Evolutionary conservation across 441 rosid genomes (phyloP), one percentile per base, ranked within the genome.

Genomic region (Pelargonium australe): DNA sequence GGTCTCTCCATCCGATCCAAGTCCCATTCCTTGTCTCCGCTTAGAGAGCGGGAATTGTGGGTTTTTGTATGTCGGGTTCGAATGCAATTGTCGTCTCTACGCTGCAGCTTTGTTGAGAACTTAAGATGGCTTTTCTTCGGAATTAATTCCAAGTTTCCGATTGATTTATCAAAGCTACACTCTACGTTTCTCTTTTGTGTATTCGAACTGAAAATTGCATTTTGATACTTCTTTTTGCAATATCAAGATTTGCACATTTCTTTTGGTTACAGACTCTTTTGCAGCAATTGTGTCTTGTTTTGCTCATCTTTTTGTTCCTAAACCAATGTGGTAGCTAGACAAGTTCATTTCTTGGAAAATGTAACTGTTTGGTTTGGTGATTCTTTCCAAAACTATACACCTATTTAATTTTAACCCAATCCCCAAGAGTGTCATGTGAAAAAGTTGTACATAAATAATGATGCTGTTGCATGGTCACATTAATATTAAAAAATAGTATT

Each of bases 151-250:
- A 25, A 25, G 2, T 25, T 55, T 55, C 11, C 4, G 4, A 14
- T 19, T 19, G 1, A 28, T 63, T 11, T 13, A 31, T 64, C 13
- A 4, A 1, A 25, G 20, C 28, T 34, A 7, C 45, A 64, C 34
- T 13, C 10, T 13, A 11, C 9, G 1, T 19, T 31, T 13, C 16
- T 34, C 66, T 5, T 34, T 63, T 63, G 16, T 31, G 44, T 5
- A 2, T 12, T 63, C 11, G 19, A 63, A 63, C 41, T 63, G 43
- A 34, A 28, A 28, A 12, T 12, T 34, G 25, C 10, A 63, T 63
- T 28, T n/a, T 28, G 66, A 40, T 63, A 8, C 41, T 63, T 28
- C 66, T 63, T 23, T 25, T 31, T 63, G 44, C 41, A 63, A 13
- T 31, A 23, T 63, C 0, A 63, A 64, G 45, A 43, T 1, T 34